Evolutionary conservation across 2,329 filamentous ascomycete genomes (phyloP).

Genomic region (Ustilaginoidea virens): DNA sequence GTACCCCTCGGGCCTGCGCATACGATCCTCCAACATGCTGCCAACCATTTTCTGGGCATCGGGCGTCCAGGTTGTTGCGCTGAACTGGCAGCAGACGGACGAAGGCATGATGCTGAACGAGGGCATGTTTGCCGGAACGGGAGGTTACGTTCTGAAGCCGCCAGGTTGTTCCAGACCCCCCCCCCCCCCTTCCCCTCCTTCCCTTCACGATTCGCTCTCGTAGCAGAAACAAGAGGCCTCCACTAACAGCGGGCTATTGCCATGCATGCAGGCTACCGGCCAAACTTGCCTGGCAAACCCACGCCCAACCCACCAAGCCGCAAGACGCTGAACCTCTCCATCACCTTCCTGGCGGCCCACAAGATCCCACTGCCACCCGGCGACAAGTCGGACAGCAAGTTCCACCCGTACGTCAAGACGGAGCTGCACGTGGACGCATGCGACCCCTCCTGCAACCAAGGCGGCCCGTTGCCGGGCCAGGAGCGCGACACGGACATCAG

Average conservation of each 20-base stretch:
- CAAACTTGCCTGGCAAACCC: slow-evolving; percentile 9
- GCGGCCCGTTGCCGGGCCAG: slow-evolving; percentile 20
- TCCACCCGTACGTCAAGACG: slow-evolving; percentile 70
- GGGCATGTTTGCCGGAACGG: slow-evolving; percentile 72
- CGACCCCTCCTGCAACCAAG: slow-evolving; percentile 22
- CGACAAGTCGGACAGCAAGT: slow-evolving; percentile 35
- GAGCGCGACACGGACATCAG: slow-evolving; percentile 25
- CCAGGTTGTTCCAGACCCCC: too few relatives aligned
- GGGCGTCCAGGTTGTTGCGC: slow-evolving; percentile 76
- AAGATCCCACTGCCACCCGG: slow-evolving; percentile 49
- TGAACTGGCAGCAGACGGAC: slow-evolving; percentile 90
- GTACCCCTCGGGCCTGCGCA: slow-evolving; percentile 70
- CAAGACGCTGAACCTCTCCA: slow-evolving; percentile 50
- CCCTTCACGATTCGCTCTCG: too few relatives aligned
- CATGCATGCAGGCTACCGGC: slow-evolving; percentile 17
- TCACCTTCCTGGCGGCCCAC: slow-evolving; percentile 66
- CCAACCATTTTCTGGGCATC: slow-evolving; percentile 75
- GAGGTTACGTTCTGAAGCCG: slow-evolving; percentile 81
- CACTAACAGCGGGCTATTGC: too few relatives aligned
- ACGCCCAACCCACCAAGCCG: slow-evolving; percentile 23
- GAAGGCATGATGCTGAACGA: slow-evolving; percentile 94
- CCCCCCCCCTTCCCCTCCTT: too few relatives aligned
- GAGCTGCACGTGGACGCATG: slow-evolving; percentile 70
- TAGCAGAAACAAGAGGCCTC: too few relatives aligned
- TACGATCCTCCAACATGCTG: slow-evolving; percentile 76